Percentiles rank a stretch among this genome's conserved stretches.
These are phyloP conservation scores for Sclerotinia borealis DNA, from an alignment of 2,329 filamentous ascomycete genomes.

Conservation along the genomic window DNA sequence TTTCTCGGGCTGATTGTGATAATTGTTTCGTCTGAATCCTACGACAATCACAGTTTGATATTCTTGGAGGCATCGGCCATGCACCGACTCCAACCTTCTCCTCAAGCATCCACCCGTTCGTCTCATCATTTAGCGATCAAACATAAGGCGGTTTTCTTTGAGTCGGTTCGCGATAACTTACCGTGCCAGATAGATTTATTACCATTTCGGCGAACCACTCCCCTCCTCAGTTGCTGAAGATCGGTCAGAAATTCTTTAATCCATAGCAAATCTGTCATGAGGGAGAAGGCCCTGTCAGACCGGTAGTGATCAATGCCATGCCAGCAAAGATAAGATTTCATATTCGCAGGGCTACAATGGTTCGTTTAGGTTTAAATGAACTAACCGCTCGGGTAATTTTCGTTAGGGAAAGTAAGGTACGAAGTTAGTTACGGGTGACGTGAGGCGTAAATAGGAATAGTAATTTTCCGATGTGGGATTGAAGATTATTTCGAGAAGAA, in stretches of 20 bases:
- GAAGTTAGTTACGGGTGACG: background rate
- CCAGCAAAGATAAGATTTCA: background rate
- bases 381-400: constrained; percentile 6
- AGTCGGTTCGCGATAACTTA: background rate
- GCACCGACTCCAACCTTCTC: background rate
- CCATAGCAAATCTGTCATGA: background rate
- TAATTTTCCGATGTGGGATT: background rate
- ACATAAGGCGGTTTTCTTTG: background rate
- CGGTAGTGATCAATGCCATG: background rate
- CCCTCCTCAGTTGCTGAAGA: background rate
- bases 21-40: constrained; percentile 1
- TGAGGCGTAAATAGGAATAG: no score
- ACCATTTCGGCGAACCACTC: background rate
- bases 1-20: background rate
- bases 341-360: background rate
- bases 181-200: background rate
- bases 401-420: background rate
- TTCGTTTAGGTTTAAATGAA: background rate
- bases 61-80: background rate
- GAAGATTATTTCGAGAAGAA: background rate
- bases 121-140: constrained; percentile 5
- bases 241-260: background rate
- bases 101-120: background rate
- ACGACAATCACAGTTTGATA: background rate
- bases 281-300: background rate